These are phyloP conservation scores for Sordariomycetes sp. DNA, from an alignment of 2,329 filamentous ascomycete genomes.

Conservation along the genomic window DNA sequence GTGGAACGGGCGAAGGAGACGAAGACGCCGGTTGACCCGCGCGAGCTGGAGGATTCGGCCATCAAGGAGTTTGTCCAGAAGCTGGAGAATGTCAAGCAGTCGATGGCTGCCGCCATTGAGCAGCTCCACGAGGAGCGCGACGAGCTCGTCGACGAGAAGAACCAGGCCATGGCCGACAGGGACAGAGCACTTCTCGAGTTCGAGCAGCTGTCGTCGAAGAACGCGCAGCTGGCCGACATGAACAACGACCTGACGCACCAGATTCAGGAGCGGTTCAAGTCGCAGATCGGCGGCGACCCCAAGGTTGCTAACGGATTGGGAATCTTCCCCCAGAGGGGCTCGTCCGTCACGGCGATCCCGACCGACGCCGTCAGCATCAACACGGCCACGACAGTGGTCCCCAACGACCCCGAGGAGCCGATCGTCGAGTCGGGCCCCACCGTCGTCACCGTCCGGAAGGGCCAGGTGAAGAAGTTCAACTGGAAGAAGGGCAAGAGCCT, in stretches of 20 bases:
- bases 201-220: constrained; percentile 87
- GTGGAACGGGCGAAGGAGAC: constrained; percentile 76
- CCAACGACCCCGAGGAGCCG: constrained; percentile 52
- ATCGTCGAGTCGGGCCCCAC: constrained; percentile 67
- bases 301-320: constrained; percentile 40
- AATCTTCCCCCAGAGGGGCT: constrained; percentile 39
- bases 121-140: constrained; percentile 59
- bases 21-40: constrained; percentile 66
- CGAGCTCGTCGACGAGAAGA: constrained; percentile 72
- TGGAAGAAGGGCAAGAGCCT: constrained; percentile 97
- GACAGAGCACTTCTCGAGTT: constrained; percentile 93
- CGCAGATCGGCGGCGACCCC: constrained; percentile 42
- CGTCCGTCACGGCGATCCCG: constrained; percentile 29
- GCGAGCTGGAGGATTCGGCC: constrained; percentile 74
- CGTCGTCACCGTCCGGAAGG: constrained; percentile 88
- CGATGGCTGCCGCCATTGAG: constrained; percentile 44
- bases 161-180: constrained; percentile 68
- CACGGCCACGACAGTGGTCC: constrained; percentile 44
- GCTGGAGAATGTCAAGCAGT: constrained; percentile 46
- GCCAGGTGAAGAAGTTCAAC: constrained; percentile 91
- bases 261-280: constrained; percentile 87
- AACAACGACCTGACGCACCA: constrained; percentile 92
- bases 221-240: constrained; percentile 83
- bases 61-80: constrained; percentile 84
- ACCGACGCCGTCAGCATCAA: constrained; percentile 39